Evolutionary conservation across 495 filamentous ascomycete species (phyloP), one percentile per base, ranked within the genome.

Genomic region (Evernia prunastri): DNA sequence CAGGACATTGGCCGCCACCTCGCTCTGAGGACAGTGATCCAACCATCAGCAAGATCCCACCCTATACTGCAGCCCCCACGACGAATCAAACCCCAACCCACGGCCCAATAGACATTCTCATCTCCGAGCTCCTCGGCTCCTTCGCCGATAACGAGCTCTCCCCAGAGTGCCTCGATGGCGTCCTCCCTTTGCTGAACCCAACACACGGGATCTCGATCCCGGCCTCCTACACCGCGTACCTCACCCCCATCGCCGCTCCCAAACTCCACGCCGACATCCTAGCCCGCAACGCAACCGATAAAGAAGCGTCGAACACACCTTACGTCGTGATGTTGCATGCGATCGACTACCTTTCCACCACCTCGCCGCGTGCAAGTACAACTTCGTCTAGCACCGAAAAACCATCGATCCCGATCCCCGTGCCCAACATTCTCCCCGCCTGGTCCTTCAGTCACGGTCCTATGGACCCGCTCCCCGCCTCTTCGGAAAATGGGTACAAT

Each of bases 321-420:
- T 97, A 93, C 75, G 94, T 99, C 7, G 91, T 96, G 58, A 90
- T 94, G 80, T 79, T 99, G 18, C 92, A 95, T 71, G 86, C 89
- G 4, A 80, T 94, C 62, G 92, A 97, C 75, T 95, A 84, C 66
- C 85, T 96, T 40, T 82, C 79, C 18, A 79, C 79, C 0, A 68
- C 71, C n/a, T 72, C 51, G 17, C 64, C 51, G 17, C 64, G 76
- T 36, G 64, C 73, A 2, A 64, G 72, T 39, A 31, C 66, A 4
- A 43, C 25, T 54, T 63, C 36, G 9, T 54, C 63, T 12, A 45
- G 67, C 23, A 71, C 60, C 31, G 66, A 66, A 47, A 45, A 29
- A 27, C n/a, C 51, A 40, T 33, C 68, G 10, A 33, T 62, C 29
- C 49, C 36, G 71, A 65, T 54, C 18, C 53, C 59, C 65, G 76